Conservation (phyloP, 2,329 filamentous ascomycete species). For the Colletotrichum navitas region DNA sequence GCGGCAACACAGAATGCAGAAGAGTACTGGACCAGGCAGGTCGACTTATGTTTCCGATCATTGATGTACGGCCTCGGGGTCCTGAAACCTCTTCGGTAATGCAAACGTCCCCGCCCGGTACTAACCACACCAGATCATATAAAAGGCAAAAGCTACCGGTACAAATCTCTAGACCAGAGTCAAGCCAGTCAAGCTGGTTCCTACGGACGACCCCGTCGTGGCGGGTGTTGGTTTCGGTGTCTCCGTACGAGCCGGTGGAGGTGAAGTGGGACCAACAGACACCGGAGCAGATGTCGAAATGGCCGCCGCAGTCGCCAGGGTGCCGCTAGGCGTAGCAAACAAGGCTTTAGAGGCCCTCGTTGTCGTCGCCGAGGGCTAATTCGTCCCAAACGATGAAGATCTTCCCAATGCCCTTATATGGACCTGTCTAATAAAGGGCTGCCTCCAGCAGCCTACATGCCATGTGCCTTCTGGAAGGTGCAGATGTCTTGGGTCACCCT, state of each 20-base stretch:
- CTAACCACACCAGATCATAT: background rate
- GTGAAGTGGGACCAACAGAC: background rate
- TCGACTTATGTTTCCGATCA: background rate
- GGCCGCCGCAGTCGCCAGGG: background rate
- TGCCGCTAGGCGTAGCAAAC: background rate
- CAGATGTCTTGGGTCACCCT: too few species aligned
- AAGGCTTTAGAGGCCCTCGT: background rate
- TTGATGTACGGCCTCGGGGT: background rate
- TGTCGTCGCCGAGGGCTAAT: background rate
- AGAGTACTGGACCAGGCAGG: background rate
- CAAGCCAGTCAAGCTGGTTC: background rate
- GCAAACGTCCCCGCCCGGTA: background rate
- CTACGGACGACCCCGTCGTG: background rate
- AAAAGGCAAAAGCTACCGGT: background rate
- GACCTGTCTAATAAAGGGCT: too few species aligned
- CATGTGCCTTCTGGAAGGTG: too few species aligned
- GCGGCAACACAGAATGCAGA: conserved; percentile 3
- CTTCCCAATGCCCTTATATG: too few species aligned
- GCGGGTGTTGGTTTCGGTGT: background rate
- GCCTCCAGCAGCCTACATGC: too few species aligned
- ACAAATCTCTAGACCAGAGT: background rate
- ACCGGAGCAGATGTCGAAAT: background rate
- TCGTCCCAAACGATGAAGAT: too few species aligned
- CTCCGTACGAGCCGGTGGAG: background rate
- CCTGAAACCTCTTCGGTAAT: background rate